These are phyloP conservation scores for Fraxinus angustifolia DNA, from an alignment of 305 asterid genomes.

Conservation along the genomic window DNA sequence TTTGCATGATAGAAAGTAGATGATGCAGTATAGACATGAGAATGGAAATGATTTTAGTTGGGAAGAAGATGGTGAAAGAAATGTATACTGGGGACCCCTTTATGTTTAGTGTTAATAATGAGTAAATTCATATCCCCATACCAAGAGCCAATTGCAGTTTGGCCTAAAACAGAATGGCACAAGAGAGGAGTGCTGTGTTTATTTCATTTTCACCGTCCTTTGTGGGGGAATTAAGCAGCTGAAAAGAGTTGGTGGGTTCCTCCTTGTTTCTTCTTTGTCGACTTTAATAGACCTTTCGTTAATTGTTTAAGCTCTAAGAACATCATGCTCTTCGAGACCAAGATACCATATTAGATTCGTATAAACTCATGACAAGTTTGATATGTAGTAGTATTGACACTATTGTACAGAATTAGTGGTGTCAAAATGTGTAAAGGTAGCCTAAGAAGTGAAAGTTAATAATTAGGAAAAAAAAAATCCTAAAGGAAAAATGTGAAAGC, in stretches of 20 bases:
- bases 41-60: neutral
- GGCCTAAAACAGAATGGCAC: constrained; percentile 19
- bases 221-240: constrained; percentile 23
- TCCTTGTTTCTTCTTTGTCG: constrained; percentile 23
- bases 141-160: constrained; percentile 23
- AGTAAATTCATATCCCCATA: constrained; percentile 27
- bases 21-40: constrained; percentile 10
- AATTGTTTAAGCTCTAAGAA: constrained; percentile 2
- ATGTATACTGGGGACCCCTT: neutral
- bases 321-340: constrained; percentile 9
- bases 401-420: neutral
- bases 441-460: neutral
- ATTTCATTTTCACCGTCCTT: constrained; percentile 23
- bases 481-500: neutral
- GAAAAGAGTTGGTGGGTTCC: constrained; percentile 24
- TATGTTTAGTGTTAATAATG: constrained; percentile 32
- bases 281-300: constrained; percentile 14
- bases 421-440: neutral
- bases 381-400: neutral
- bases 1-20: constrained; percentile 5
- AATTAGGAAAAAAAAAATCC: too few species aligned
- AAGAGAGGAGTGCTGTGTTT: neutral
- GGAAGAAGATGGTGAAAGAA: constrained; percentile 3
- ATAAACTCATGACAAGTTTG: neutral
- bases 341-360: neutral